Evolutionary conservation across 148 eudicot species (phyloP).

Genomic region (Oxyria digyna): DNA sequence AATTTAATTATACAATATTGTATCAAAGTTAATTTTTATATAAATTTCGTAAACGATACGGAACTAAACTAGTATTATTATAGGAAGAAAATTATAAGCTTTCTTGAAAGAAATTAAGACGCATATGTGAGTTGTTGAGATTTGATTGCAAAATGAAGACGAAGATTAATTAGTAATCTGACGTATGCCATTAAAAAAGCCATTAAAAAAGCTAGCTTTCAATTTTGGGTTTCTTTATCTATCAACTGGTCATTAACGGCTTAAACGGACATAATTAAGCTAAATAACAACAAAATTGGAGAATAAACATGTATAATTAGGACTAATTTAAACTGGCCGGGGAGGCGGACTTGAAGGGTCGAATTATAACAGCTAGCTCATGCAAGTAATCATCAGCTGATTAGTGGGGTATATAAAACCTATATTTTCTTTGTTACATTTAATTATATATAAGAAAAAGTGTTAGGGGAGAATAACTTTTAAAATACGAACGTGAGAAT

Average conservation of each 20-base stretch:
- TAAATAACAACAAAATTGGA: slow-evolving; percentile 10
- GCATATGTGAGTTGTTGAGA: background rate
- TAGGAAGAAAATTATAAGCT: no score
- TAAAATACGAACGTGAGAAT: no score
- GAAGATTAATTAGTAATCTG: background rate
- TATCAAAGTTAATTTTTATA: no score
- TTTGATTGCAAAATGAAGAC: background rate
- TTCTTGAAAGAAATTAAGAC: no score
- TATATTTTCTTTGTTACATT: background rate
- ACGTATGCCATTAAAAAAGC: background rate
- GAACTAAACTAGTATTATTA: no score
- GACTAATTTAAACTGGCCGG: background rate
- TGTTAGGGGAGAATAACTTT: background rate
- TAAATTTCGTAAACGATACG: no score
- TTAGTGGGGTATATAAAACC: slow-evolving; percentile 12
- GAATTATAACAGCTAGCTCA: slow-evolving; percentile 18
- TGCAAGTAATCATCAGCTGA: slow-evolving; percentile 25
- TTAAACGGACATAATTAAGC: slow-evolving; percentile 31
- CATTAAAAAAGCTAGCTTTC: background rate
- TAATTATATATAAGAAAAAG: background rate
- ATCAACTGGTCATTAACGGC: slow-evolving; percentile 9
- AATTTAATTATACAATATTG: no score
- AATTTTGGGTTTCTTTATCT: background rate
- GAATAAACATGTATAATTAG: slow-evolving; percentile 26
- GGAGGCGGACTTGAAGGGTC: slow-evolving; percentile 20